Evolutionary conservation across 768 basidiomycete genomes (phyloP), one percentile per base, ranked within the genome.

Genomic region (Suillus americanus): DNA sequence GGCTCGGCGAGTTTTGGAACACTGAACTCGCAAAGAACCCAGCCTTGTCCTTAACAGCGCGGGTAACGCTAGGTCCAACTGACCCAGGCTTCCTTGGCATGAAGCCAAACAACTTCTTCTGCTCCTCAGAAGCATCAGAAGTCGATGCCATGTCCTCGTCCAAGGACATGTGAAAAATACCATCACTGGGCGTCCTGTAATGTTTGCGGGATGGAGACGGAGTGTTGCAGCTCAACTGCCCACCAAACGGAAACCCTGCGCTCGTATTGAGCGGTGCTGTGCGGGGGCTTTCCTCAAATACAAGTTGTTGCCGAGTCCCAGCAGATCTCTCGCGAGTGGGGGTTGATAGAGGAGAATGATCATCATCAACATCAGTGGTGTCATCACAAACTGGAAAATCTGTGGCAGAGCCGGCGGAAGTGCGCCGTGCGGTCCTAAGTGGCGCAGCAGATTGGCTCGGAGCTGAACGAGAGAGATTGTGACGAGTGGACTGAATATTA

Each of bases 1-100:
- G 91, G 70, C 88, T 91, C 18, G 91, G 91, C 64, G 90, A 91
- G 80, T 92, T 93, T 82, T 92, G 91, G 86, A 92, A 93, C 71
- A 83, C 80, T 38, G 90, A 92, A 71, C 90, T 92, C 68, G 91
- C 91, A 75, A 90, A 93, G 72, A 85, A 91, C 9, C 83, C 83
- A 35, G 78, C 74, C 65, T 77, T 79, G 60, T 77, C 72, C 69
- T 73, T 72, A 65, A 46, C 68, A 66, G 64, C 66, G 66, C 72
- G 74, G 43, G 68, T 60, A 33, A 66, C 61, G 38, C 66, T 75
- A 30, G 66, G 61, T 54, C 74, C 76, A 65, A 76, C 65, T 8
- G 76, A 76, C 50, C 71, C 68, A 55, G 75, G 70, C 10, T 65
- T 68, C 69, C 74, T 75, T 50, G 70, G 69, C 41, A 71, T 67